Evolutionary conservation across 2,329 filamentous ascomycete species (phyloP), one percentile per base, ranked within the genome.

Genomic region (Xylaria hypoxylon): DNA sequence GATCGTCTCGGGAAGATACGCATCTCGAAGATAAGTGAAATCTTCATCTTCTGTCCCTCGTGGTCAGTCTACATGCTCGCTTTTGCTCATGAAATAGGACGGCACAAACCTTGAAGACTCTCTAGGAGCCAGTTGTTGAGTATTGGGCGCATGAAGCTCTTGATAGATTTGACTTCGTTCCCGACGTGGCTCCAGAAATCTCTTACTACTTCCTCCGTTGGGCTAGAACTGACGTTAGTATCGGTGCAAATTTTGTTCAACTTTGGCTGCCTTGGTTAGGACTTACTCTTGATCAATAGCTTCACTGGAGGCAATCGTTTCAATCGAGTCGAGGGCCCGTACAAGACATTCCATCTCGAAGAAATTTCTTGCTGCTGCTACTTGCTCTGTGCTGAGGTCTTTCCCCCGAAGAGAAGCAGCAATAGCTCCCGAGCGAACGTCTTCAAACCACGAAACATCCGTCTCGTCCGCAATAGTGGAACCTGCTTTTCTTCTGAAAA

Each of bases 1-100:
- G 47, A 97, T 84, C 19, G 92, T 87, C 77, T 97, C 94, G 1
- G 96, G 94, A 2, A 99, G 84, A 78, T 97, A 98, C 0, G 88
- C 87, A 61, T 89, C 86, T 70, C 94, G 89, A 58, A 98, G 87
- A 26, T 84, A 80, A 53, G 80, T 80, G 53, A 93, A 85, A 61
- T 92, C 88, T 17, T 82, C 77, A 65, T 87, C 85, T 74, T 90
- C 91, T 59, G 61, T 63, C 38, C 24, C 58, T 71, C 69, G 67
- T 68, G 31, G 50, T 65, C 7, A 45, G 55, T 57, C 50, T 38
- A 50, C 31, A 42, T 33, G 15, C 10, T 42, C 13, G 5, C n/a
- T 8, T 11, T 33, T 50, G 28, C 13, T 42, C 44, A 7, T 13
- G 19, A n/a, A n/a, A 31, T 8, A 13, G 15, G 26, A 8, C 40